These are phyloP conservation scores for Dactylellina cionopaga DNA, from an alignment of 2,329 filamentous ascomycete genomes.

Conservation along the genomic window DNA sequence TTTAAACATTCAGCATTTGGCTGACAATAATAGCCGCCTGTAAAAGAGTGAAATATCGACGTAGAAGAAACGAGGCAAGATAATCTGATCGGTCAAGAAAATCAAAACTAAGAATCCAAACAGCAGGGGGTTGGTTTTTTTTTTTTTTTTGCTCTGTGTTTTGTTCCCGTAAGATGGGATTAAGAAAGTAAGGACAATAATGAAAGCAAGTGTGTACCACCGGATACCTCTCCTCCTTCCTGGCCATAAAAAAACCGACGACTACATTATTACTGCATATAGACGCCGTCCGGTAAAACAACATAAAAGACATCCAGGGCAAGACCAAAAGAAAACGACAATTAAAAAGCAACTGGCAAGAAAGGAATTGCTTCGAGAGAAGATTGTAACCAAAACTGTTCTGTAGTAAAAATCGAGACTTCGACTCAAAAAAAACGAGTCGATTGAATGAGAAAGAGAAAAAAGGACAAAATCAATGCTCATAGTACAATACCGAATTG, in stretches of 20 bases:
- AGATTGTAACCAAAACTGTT: slow-evolving; percentile 10
- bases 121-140: slow-evolving; percentile 21
- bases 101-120: slow-evolving; percentile 8
- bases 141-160: slow-evolving; percentile 29
- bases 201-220: slow-evolving; percentile 50
- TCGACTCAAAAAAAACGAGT: neutral
- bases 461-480: slow-evolving; percentile 35
- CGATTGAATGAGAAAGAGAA: slow-evolving; percentile 9
- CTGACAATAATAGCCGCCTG: slow-evolving; percentile 3
- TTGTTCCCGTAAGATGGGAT: slow-evolving; percentile 12
- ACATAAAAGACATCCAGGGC: slow-evolving; percentile 41
- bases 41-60: slow-evolving; percentile 33
- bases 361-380: slow-evolving; percentile 22
- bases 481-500: slow-evolving; percentile 45
- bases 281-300: slow-evolving; percentile 50
- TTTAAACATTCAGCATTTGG: slow-evolving; percentile 8
- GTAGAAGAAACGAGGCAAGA: slow-evolving; percentile 12
- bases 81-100: slow-evolving; percentile 18
- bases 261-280: slow-evolving; percentile 52
- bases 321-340: slow-evolving; percentile 27
- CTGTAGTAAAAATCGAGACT: neutral
- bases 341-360: slow-evolving; percentile 20
- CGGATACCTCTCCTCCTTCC: slow-evolving; percentile 51
- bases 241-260: slow-evolving; percentile 24
- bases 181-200: slow-evolving; percentile 1